phyloP scores from a whole-genome alignment of 2,329 filamentous ascomycete species.

The Exophiala oligosperma region DNA sequence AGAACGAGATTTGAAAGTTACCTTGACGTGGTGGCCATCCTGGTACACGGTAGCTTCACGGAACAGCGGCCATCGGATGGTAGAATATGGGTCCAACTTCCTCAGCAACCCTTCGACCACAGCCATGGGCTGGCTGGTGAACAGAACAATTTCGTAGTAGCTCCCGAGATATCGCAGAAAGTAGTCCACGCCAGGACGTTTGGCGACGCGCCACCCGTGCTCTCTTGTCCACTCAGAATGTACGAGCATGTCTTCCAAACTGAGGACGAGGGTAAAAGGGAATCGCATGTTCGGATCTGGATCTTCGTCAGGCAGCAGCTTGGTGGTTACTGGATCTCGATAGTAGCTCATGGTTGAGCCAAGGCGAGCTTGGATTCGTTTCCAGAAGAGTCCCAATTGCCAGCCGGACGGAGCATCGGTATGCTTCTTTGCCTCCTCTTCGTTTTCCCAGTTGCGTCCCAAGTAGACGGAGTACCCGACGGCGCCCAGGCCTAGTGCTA shows the following conservation, averaged over 20 bases:
- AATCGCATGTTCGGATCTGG: conserved; percentile 74
- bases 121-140: conserved; percentile 82
- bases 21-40: conserved; percentile 95
- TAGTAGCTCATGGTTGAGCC: conserved; percentile 83
- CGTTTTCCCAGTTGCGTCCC: conserved; percentile 80
- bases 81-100: conserved; percentile 92
- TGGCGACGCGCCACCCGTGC: conserved; percentile 92
- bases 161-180: conserved; percentile 95
- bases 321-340: conserved; percentile 91
- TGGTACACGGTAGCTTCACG: conserved; percentile 97
- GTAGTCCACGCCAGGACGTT: conserved; percentile 93
- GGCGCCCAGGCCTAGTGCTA: conserved; percentile 56
- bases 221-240: conserved; percentile 94
- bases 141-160: conserved; percentile 97
- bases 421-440: conserved; percentile 70
- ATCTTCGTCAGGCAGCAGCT: conserved; percentile 71
- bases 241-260: conserved; percentile 88
- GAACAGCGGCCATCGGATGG: conserved; percentile 93
- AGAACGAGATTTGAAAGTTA: conserved; percentile 41
- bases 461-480: conserved; percentile 68
- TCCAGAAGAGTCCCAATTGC: conserved; percentile 73
- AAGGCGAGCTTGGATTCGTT: conserved; percentile 73
- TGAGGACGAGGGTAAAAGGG: conserved; percentile 89
- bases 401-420: conserved; percentile 77
- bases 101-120: conserved; percentile 84